Evolutionary conservation across 2,329 filamentous ascomycete species (phyloP), one percentile per base, ranked within the genome.

Genomic region (Aspergillus flavus): DNA sequence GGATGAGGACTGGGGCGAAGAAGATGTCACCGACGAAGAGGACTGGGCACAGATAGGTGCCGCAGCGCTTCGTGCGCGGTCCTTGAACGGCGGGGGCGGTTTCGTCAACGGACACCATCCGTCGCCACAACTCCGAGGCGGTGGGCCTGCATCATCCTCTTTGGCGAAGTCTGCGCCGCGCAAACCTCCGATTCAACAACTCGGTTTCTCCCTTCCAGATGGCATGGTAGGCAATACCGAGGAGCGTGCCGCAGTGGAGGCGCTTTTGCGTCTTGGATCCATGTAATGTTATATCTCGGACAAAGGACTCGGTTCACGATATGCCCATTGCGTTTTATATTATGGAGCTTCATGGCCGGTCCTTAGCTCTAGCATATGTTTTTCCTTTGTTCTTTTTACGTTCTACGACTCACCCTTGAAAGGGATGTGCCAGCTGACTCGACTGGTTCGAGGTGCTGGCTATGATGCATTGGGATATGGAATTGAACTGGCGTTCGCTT

Each of bases 31-130:
- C 28, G 95, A 98, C 75, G 93, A 97, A 75, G 94, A 98, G 79
- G 94, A 98, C 79, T 97, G 94, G 94, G 92, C 91, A 54, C 88
- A 91, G 58, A 91, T 97, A 66, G 94, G 93, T 60, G 92, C 94
- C 34, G 93, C 91, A 60, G 92, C 92, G 68, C 85, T 97, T 69
- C 89, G 94, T 80, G 89, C 84, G 78, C 86, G 80, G 81, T 88
- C 78, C 73, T 81, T 81, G 71, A 83, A 76, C 78, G 83, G 74
- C 61, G 76, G 76, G 39, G 79, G 80, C 58, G 78, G 78, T 60
- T 75, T 80, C 62, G 68, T 79, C 53, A 72, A 75, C 64, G 73
- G 73, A 58, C 73, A 67, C 72, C 73, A 78, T 64, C 67, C 69
- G 16, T 66, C 64, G 28, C 60, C 60, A 48, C 71, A 66, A 50